phyloP scores from a whole-genome alignment of 306 rosid genomes.

The Citrullus amarus region DNA sequence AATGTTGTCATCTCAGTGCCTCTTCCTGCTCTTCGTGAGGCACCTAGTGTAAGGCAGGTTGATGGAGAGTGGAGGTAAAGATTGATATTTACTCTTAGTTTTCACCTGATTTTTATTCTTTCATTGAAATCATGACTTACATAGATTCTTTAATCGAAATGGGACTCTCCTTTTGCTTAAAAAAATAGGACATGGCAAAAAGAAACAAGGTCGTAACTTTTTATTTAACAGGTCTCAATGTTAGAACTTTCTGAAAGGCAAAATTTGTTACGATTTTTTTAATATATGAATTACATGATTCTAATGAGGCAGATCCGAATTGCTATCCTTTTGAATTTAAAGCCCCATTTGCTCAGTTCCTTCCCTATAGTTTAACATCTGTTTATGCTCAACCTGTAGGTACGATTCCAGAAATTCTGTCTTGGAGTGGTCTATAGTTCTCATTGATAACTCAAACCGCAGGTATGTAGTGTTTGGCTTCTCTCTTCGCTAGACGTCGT shows the following conservation, averaged over 20 bases:
- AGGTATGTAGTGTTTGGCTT: slow-evolving; percentile 28
- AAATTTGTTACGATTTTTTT: not conserved
- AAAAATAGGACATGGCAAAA: not conserved
- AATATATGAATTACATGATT: not conserved
- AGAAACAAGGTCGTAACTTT: not conserved
- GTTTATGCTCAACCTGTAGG: slow-evolving; percentile 25
- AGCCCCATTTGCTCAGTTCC: not conserved
- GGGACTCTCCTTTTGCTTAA: not conserved
- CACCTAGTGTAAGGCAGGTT: slow-evolving; percentile 74
- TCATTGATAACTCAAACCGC: slow-evolving; percentile 70
- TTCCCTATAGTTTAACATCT: not conserved
- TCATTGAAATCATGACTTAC: not conserved
- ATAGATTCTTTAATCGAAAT: not conserved
- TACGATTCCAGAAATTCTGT: slow-evolving; percentile 77
- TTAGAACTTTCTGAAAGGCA: not conserved
- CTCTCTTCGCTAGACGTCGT: not conserved
- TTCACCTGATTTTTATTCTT: not conserved
- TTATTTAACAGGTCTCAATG: not conserved
- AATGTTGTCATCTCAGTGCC: slow-evolving; percentile 85
- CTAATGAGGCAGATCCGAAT: not conserved
- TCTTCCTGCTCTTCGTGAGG: slow-evolving; percentile 91
- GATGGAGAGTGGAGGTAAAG: slow-evolving; percentile 95
- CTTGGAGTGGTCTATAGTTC: slow-evolving; percentile 81
- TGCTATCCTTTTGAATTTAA: not conserved
- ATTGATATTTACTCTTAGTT: not conserved